Evolutionary conservation across 805 yeast genomes (phyloP).

Genomic region (Blastobotrys chiropterorum): DNA sequence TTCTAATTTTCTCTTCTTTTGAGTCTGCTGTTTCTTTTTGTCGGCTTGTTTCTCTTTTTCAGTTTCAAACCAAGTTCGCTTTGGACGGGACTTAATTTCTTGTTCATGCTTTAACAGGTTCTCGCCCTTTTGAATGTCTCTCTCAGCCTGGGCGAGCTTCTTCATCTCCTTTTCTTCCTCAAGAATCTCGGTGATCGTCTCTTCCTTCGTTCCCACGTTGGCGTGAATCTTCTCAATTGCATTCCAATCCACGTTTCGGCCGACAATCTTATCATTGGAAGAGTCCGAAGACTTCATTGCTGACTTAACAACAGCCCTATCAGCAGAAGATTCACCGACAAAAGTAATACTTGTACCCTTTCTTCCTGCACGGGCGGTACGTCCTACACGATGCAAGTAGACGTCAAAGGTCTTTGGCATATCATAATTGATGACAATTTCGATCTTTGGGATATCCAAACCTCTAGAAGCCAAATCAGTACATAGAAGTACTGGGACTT

Average conservation of each 20-base stretch:
- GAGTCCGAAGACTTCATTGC: constrained; percentile 60
- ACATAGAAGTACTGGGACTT: constrained; percentile 85
- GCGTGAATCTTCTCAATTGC: constrained; percentile 66
- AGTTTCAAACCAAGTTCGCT: constrained; percentile 91
- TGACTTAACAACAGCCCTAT: constrained; percentile 83
- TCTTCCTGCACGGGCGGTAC: constrained; percentile 99
- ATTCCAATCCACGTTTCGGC: constrained; percentile 86
- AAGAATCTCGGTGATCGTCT: constrained; percentile 65
- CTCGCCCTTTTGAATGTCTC: constrained; percentile 80
- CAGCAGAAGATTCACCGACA: constrained; percentile 87
- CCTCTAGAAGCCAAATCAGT: constrained; percentile 99
- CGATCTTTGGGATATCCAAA: constrained; percentile 96
- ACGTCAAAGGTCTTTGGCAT: constrained; percentile 92
- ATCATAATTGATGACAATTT: constrained; percentile 87
- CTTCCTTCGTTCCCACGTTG: constrained; percentile 53
- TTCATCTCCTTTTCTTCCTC: constrained; percentile 86
- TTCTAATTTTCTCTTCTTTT: constrained; percentile 57
- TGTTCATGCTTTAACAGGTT: constrained; percentile 71
- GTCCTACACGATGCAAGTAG: constrained; percentile 95
- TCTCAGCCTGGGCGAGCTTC: constrained; percentile 81
- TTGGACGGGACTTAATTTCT: constrained; percentile 86
- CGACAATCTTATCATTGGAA: constrained; percentile 43
- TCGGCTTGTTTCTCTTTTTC: constrained; percentile 42
- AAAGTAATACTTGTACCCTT: constrained; percentile 89
- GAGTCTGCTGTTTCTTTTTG: constrained; percentile 31